Base-by-base conservation (phyloP, 805 yeast genomes). In the Tetrapisispora nanseiensis region DNA sequence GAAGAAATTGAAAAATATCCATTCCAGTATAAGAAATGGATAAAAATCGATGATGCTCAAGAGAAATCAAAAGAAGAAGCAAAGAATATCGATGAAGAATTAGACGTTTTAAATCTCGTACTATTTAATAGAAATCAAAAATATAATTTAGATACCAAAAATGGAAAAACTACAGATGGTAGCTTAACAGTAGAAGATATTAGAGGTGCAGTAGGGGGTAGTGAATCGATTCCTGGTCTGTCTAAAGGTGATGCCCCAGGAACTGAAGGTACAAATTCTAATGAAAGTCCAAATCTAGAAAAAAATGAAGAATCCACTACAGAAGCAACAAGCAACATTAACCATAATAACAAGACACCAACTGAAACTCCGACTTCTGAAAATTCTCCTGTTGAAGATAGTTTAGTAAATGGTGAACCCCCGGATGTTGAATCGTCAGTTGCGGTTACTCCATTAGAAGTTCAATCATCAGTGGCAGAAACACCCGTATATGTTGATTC, bases 151-250 rank as follows among this genome's bases (percentile, higher is more conserved):
- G 42, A 23, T 4, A 12, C 43, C 18, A 26, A 24, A 23, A 34
- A 38, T 15, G 6, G 41, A 10, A 26, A 18, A 8, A 11, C 8
- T 20, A 16, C 30, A 15, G 18, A 40, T 8, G 39, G 30, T 29
- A 34, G 35, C n/a, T 28, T 40, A 11, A 40, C 38, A 13, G 37
- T 34, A 18, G 43, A 22, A 4, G 78, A 72, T 43, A 72, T 73
- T 33, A 65, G 78, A 52, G 80, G 76, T 11, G 79, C 80, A 6
- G 78, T 72, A 6, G 75, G 74, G 8, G 61, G 58, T 18, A 63
- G 62, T 20, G 74, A 66, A 38, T 60, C 74, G 1, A 68, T 70
- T 47, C 71, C 74, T 3, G 75, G 76, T 4, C 61, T 72, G 16
- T 40, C 43, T 2, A 40, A 40, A 18, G 26, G 33, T 4, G 41